These are phyloP conservation scores for Tetracladium setigerum DNA, from an alignment of 495 filamentous ascomycete genomes.

Conservation along the genomic window DNA sequence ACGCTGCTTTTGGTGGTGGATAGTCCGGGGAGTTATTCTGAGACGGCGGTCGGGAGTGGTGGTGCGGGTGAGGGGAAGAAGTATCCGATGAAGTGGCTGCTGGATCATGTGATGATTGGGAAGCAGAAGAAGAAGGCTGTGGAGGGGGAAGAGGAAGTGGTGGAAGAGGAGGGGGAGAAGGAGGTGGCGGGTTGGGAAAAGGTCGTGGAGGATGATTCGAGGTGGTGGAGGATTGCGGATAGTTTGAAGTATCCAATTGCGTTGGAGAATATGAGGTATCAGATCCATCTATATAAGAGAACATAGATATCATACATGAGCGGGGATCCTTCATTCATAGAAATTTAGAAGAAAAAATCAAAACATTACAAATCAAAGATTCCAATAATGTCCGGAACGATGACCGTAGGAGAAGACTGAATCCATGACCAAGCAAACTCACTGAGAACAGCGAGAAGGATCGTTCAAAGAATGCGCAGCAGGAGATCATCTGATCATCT, in stretches of 20 bases:
- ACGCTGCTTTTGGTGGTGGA: constrained; percentile 80
- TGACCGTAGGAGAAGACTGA: too few relatives aligned
- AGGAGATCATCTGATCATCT: too few relatives aligned
- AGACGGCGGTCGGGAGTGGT: constrained; percentile 47
- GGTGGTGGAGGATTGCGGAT: constrained; percentile 73
- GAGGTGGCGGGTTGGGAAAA: constrained; percentile 53
- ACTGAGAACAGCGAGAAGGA: too few relatives aligned
- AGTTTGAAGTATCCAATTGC: constrained; percentile 70
- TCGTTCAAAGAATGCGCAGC: too few relatives aligned
- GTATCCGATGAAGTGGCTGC: constrained; percentile 90
- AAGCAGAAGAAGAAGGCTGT: constrained; percentile 10
- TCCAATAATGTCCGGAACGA: too few relatives aligned
- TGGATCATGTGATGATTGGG: constrained; percentile 70
- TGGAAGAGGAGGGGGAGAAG: constrained; percentile 11
- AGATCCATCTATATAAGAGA: constrained; percentile 67
- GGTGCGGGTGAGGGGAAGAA: constrained; percentile 49
- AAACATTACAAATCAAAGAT: too few relatives aligned
- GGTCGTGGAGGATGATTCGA: constrained; percentile 60
- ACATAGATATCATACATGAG: constrained; percentile 4
- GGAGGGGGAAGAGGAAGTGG: constrained; percentile 6
- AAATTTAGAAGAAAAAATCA: too few relatives aligned
- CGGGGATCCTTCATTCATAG: not conserved
- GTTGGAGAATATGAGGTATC: constrained; percentile 92
- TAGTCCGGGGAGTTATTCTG: constrained; percentile 88
- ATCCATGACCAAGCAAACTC: too few relatives aligned